phyloP scores from a whole-genome alignment of 202 grass and related monocot species.

The Panicum hallii region DNA sequence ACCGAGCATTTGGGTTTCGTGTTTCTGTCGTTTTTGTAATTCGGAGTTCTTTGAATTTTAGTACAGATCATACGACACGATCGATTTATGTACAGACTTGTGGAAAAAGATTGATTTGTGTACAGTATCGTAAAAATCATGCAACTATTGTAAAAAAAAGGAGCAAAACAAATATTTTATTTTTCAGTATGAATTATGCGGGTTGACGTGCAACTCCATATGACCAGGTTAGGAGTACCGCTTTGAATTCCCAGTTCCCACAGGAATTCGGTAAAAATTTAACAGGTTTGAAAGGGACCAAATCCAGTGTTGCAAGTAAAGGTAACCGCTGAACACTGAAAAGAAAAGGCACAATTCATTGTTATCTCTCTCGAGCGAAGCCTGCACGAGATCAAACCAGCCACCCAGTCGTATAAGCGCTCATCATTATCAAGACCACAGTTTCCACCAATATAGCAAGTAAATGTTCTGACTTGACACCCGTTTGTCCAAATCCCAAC shows the following conservation, averaged over 20 bases:
- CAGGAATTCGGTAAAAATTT: background rate
- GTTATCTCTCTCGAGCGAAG: background rate
- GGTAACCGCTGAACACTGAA: background rate
- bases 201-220: no score
- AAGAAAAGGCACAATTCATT: background rate
- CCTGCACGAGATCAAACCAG: conserved; percentile 22
- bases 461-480: conserved; percentile 52
- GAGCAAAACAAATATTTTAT: background rate
- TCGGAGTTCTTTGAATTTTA: background rate
- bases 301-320: conserved; percentile 3
- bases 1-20: background rate
- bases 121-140: background rate
- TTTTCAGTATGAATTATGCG: background rate
- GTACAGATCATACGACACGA: background rate
- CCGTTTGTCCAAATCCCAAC: conserved; percentile 51
- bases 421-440: conserved; percentile 32
- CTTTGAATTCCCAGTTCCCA: background rate
- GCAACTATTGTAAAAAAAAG: background rate
- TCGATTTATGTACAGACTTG: background rate
- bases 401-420: conserved; percentile 7
- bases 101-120: background rate
- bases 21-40: background rate
- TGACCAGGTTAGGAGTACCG: background rate
- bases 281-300: no score
- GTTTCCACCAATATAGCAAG: conserved; percentile 42